Base-by-base conservation (phyloP, 495 filamentous ascomycete genomes). In the Penicillium egyptiacum region DNA sequence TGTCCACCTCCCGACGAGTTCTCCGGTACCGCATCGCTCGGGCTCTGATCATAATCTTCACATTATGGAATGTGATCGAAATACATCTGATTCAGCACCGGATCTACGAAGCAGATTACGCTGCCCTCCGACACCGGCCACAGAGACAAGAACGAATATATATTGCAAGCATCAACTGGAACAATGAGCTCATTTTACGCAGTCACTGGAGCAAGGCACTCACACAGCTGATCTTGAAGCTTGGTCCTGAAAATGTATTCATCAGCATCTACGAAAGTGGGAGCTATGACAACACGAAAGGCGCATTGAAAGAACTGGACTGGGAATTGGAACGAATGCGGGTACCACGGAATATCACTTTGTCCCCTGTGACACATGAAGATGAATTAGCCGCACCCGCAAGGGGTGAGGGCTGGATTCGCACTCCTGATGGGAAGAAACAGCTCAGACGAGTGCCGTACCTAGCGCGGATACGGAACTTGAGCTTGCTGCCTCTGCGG, bases 241-340 rank as follows among this genome's bases (percentile, higher is more conserved):
- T 90, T 1, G 88, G 88, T 0, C 59, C 81, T 0, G 75, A 79
- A n/a, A 90, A 91, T 62, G 77, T 90, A 12, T 90, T 82, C 62
- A 79, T 92, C 45, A 85, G 82, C 35, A 77, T 90, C 17, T 82
- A 83, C 58, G 89, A 91, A 62, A 86, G 82, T 54, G 88, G 88
- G 8, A 88, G 86, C 64, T 86, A 80, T 74, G 89, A 92, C 68
- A 70, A 85, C 55, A 83, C 84, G 11, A 90, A 89, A 70, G 81
- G 70, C 3, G 84, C 82, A 5, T 70, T 92, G 55, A 66, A 69
- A n/a, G 79, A 83, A 11, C 73, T 92, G 12, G 82, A 89, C 50
- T 31, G 42, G 14, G 66, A 80, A 37, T 70, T 91, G 35, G 81
- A 78, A 9, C 70, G 66, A 19, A 58, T 80, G 6, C 77, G 80